Evolutionary conservation across 2,329 filamentous ascomycete genomes (phyloP), one percentile per base, ranked within the genome.

Genomic region (Paecilomyces dactylethromorphus): DNA sequence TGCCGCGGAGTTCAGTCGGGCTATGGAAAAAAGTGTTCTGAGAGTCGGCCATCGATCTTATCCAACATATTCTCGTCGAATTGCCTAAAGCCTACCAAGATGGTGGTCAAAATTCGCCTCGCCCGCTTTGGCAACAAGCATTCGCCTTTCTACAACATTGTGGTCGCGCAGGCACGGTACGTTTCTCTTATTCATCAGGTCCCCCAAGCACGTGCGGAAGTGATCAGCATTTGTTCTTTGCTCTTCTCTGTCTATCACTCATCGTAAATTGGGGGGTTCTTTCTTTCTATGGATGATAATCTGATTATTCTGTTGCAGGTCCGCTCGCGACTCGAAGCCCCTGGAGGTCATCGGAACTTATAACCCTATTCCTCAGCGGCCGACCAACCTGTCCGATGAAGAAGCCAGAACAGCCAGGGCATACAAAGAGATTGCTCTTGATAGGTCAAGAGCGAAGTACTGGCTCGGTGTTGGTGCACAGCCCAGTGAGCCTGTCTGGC

Each of bases 391-490:
- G 31, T 79, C 80, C 13, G 75, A 81, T 50, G 79, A 79, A 63
- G 72, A 75, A 63, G 69, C 74, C 31, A 69, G 71, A 57, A 67
- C 82, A n/a, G 85, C 86, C 18, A 85, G 86, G 59, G 83, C 90
- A 58, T 91, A 89, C 80, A 99, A 99, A 77, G 92, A 97, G 66
- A 90, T 99, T 72, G 87, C 91, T 69, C 82, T 99, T 13, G 94
- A 99, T 75, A 79, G 84, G 7, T 80, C 85, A 64, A 82, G 94
- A 60, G 90, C 93, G 59, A 88, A 89, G 75, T 99, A 99, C 79
- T 99, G 94, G 94, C 82, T 99, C 35, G 94, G 94, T 72, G 93
- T 97, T 3, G 94, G 94, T 0, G 94, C 94, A 58, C 94, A 99
- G 78, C 94, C 94, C 10, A 92, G 89, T 62, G 91, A 97, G 66